Base-by-base conservation (phyloP, 345 rosid genomes). In the Cardiospermum halicacabum region DNA sequence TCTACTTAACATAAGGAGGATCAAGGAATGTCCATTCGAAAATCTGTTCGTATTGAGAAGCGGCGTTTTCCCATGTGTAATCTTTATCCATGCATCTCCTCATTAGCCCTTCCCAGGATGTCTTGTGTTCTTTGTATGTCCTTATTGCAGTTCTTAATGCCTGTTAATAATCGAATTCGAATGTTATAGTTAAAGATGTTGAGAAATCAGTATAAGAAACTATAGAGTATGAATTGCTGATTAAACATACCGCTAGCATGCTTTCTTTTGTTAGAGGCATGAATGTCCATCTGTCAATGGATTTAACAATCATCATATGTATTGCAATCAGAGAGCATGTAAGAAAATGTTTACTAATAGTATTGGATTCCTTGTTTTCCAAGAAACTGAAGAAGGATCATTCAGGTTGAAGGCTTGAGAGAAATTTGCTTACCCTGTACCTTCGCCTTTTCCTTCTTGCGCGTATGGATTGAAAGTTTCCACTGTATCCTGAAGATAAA, bases 401-500 rank as follows among this genome's bases (percentile, higher is more conserved):
- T 16, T n/a, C 1, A 56, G 43, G 56, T 18, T 50, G 72, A 59
- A 3, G 36, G 48, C 25, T 49, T 50, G 7, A 60, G 48, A n/a
- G 70, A 47, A 21, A 47, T 58, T 22, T 49, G 63, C 82, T 68
- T 86, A 93, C 97, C 98, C 98, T 39, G 95, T 86, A 47, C 97
- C 98, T 66, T 82, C 82, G 54, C 91, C 85, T 12, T 42, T 73
- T 40, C 95, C 96, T 67, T 68, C 95, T 45, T 62, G 62, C 36
- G 88, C 92, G 50, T 73, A 87, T 0, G 98, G 98, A 56, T 85
- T 81, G 71, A 90, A 93, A 51, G 69, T 88, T 75, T 88, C 84
- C 15, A 93, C 97, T 0, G 98, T 88, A 60, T 93, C 98, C 98
- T 93, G 89, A 48, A n/a, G n/a, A n/a, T n/a, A n/a, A n/a, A n/a